These are phyloP conservation scores for Citeromyces nyonsensis DNA, from an alignment of 805 yeast genomes.

Conservation along the genomic window DNA sequence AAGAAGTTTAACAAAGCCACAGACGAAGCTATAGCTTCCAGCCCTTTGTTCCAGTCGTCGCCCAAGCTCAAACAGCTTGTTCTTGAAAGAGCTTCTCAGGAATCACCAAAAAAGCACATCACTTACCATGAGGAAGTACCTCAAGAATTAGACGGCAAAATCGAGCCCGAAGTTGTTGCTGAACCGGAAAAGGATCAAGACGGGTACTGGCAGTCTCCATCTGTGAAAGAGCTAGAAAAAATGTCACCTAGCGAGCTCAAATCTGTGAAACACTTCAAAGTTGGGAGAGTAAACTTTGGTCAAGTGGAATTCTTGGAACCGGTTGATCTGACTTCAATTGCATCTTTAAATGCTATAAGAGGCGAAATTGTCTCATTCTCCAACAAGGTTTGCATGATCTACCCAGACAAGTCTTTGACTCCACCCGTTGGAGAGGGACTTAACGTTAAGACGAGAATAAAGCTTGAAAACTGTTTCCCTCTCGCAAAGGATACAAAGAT, in stretches of 20 bases:
- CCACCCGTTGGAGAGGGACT: constrained; percentile 72
- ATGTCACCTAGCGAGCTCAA: constrained; percentile 51
- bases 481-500: constrained; percentile 52
- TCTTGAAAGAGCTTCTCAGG: constrained; percentile 17
- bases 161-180: neutral
- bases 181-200: constrained; percentile 23
- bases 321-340: constrained; percentile 64
- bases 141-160: neutral
- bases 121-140: neutral
- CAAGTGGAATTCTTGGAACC: constrained; percentile 62
- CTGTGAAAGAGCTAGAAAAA: constrained; percentile 41
- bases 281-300: constrained; percentile 76
- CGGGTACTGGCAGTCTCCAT: constrained; percentile 84
- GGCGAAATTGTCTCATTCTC: constrained; percentile 52
- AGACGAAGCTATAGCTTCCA: constrained; percentile 52
- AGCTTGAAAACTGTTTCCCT: constrained; percentile 74
- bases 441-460: constrained; percentile 58
- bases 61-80: constrained; percentile 35
- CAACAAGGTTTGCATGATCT: constrained; percentile 45
- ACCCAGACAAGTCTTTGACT: constrained; percentile 47
- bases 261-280: constrained; percentile 42
- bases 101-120: neutral
- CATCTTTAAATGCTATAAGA: constrained; percentile 44
- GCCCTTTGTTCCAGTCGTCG: constrained; percentile 60
- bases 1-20: constrained; percentile 24